A percentile compares a stretch with the other conserved stretches of the same genome.
phyloP scores from a whole-genome alignment of 306 rosid genomes.

The Benincasa hispida region DNA sequence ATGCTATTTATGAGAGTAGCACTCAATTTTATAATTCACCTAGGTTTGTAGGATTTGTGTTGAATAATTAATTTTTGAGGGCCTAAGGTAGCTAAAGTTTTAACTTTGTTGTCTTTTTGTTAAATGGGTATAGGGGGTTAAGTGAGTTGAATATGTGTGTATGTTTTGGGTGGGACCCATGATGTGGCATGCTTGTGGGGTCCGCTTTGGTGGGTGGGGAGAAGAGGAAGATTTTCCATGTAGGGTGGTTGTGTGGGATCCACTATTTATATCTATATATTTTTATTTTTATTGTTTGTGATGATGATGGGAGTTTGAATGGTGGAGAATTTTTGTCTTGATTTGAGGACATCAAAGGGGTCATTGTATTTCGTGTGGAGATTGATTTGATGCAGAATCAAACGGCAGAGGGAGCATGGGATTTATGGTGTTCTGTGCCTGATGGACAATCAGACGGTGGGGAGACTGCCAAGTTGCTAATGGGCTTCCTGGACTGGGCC shows the following conservation, averaged over 20 bases:
- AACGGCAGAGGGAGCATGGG: conserved; percentile 9
- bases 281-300: not conserved
- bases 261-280: not conserved
- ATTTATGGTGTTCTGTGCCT: not conserved
- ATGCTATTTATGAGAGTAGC: not conserved
- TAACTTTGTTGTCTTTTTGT: not conserved
- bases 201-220: conserved; percentile 14
- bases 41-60: not conserved
- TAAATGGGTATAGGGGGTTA: not conserved
- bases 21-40: not conserved
- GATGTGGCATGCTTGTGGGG: conserved; percentile 42
- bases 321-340: conserved; percentile 10
- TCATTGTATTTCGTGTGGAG: conserved; percentile 14
- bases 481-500: not conserved
- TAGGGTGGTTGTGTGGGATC: conserved; percentile 39
- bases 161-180: conserved; percentile 27
- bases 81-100: not conserved
- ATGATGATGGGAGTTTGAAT: conserved; percentile 23
- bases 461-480: not conserved
- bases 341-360: conserved; percentile 7
- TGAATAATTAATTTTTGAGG: not conserved
- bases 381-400: conserved; percentile 9
- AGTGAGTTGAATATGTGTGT: not conserved
- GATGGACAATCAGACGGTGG: not conserved
- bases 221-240: conserved; percentile 21